Evolutionary conservation across 352 stramenopile species (phyloP).

Genomic region (Globisporangium carolinianum): DNA sequence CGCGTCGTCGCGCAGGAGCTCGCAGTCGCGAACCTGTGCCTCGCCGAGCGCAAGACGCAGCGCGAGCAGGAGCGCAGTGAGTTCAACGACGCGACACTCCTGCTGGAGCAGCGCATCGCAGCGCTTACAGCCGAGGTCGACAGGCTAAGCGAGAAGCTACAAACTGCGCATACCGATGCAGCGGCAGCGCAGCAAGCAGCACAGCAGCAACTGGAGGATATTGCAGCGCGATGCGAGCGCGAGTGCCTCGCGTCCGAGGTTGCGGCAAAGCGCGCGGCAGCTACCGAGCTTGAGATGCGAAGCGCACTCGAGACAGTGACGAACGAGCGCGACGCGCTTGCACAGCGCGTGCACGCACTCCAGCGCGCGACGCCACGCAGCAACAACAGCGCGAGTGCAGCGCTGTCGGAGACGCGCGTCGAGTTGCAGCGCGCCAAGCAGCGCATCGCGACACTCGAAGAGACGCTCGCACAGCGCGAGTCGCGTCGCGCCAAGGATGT

Average conservation of each 20-base stretch:
- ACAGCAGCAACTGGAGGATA: neutral
- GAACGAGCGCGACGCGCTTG: slow-evolving; percentile 19
- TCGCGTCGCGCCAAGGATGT: slow-evolving; percentile 24
- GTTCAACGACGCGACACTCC: slow-evolving; percentile 20
- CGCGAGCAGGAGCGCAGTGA: slow-evolving; percentile 28
- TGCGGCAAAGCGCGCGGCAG: slow-evolving; percentile 12
- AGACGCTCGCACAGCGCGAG: slow-evolving; percentile 24
- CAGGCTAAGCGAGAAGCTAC: slow-evolving; percentile 2
- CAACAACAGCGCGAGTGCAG: neutral
- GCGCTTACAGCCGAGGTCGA: slow-evolving; percentile 7
- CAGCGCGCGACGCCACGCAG: slow-evolving; percentile 10
- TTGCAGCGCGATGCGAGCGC: neutral
- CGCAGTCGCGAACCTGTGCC: slow-evolving; percentile 62
- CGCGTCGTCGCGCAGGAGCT: slow-evolving; percentile 42
- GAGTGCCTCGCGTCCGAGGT: slow-evolving; percentile 5
- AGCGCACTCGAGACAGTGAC: slow-evolving; percentile 11
- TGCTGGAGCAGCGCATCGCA: slow-evolving; percentile 17
- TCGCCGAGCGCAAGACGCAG: slow-evolving; percentile 62
- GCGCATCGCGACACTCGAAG: slow-evolving; percentile 39
- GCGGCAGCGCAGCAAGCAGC: neutral
- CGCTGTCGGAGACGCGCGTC: slow-evolving; percentile 25
- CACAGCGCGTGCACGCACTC: slow-evolving; percentile 12
- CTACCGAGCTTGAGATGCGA: slow-evolving; percentile 6
- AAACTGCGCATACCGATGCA: neutral
- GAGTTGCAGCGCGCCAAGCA: slow-evolving; percentile 51